Conservation (phyloP, 257 asterid species). For the Ilex asprella region DNA sequence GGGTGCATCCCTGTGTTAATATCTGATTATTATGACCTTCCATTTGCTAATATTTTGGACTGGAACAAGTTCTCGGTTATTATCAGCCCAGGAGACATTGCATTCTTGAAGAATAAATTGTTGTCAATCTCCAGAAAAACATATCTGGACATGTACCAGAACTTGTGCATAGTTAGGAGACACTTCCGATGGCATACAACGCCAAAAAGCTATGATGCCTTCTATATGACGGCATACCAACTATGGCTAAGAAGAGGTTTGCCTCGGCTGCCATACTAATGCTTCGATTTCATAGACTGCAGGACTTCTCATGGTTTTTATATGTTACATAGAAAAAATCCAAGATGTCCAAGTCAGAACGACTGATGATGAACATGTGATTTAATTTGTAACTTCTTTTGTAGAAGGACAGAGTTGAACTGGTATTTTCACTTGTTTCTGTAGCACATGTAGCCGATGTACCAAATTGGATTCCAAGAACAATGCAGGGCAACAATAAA, state of each 20-base stretch:
- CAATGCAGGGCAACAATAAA: too few species aligned
- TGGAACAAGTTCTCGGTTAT: constrained; percentile 68
- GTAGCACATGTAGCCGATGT: too few species aligned
- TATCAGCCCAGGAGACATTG: constrained; percentile 41
- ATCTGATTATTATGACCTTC: constrained; percentile 76
- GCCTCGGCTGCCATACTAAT: constrained; percentile 16
- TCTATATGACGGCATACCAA: constrained; percentile 74
- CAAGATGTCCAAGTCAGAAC: too few species aligned
- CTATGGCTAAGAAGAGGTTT: constrained; percentile 71
- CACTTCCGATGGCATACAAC: constrained; percentile 60
- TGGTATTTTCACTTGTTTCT: too few species aligned
- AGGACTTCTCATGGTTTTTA: too few species aligned
- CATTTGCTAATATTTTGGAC: constrained; percentile 57
- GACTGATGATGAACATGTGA: too few species aligned
- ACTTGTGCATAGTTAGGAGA: constrained; percentile 44
- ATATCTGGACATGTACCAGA: constrained; percentile 42
- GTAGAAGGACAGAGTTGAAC: too few species aligned
- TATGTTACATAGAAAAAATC: too few species aligned
- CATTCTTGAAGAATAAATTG: constrained; percentile 37
- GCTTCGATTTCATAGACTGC: neutral
- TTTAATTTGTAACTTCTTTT: too few species aligned
- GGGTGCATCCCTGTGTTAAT: constrained; percentile 75
- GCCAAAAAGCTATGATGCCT: constrained; percentile 50
- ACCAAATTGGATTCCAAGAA: too few species aligned
- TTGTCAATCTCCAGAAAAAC: constrained; percentile 35